A percentile compares a stretch with the other conserved stretches of the same genome.
Evolutionary conservation across 495 filamentous ascomycete genomes (phyloP).

Genomic region (Apiosordaria backusii): DNA sequence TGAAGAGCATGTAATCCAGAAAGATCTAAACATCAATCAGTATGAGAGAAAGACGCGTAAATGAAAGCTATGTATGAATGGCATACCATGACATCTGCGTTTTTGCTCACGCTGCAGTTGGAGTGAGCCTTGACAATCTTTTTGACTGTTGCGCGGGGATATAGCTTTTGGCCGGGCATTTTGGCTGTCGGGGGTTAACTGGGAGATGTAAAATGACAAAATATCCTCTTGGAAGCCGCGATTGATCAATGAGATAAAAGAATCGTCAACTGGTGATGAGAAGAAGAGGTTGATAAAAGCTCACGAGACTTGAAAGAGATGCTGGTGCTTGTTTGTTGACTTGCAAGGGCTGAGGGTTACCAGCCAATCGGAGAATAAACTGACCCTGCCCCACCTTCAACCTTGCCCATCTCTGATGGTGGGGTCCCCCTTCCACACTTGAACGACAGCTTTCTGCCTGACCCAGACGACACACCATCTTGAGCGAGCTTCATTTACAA

Average conservation of each 20-base stretch:
- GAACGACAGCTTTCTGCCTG: slow-evolving; percentile 12
- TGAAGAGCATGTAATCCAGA: slow-evolving; percentile 84
- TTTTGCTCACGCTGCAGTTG: slow-evolving; percentile 73
- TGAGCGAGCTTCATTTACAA: slow-evolving; percentile 3
- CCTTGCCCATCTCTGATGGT: slow-evolving; percentile 12
- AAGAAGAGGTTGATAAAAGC: background rate
- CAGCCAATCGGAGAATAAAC: slow-evolving; percentile 22
- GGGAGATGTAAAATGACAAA: background rate
- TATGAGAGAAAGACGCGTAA: slow-evolving; percentile 18
- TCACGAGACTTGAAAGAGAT: background rate
- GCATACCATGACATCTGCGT: slow-evolving; percentile 78
- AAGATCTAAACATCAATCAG: slow-evolving; percentile 58
- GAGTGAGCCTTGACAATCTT: slow-evolving; percentile 88
- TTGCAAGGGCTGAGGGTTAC: slow-evolving; percentile 1
- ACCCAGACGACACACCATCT: background rate
- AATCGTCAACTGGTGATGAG: background rate
- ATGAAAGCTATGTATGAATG: background rate
- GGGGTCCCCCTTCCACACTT: slow-evolving; percentile 5
- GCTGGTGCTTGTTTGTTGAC: slow-evolving; percentile 15
- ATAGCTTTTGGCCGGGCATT: slow-evolving; percentile 67
- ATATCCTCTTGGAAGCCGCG: background rate
- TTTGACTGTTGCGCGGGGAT: slow-evolving; percentile 79
- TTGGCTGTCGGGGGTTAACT: background rate
- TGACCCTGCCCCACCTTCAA: slow-evolving; percentile 13
- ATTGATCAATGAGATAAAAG: background rate